Evolutionary conservation across 495 filamentous ascomycete genomes (phyloP), one percentile per base, ranked within the genome.

Genomic region (Stereocaulon alpinum): DNA sequence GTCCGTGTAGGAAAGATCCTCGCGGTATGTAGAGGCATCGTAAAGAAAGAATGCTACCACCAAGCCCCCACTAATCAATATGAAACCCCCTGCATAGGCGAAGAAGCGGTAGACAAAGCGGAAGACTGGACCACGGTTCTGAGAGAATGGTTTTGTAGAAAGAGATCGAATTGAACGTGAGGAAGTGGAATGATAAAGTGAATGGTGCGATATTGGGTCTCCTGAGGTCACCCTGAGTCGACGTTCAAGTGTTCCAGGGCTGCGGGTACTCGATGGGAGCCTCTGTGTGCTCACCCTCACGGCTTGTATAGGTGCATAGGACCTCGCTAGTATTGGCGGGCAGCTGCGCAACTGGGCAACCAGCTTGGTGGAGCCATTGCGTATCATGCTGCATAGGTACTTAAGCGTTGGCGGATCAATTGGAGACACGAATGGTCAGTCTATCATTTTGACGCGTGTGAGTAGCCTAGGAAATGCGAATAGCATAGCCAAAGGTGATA

Each of bases 31-130:
- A 49, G 82, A 87, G 17, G 89, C 85, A 77, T 99, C 94, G 72
- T 96, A 99, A 65, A 93, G 64, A 74, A 99, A 97, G 77, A 99
- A 95, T 14, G 78, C 87, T 30, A 88, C 67, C 3, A 97, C 78
- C 3, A 80, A 62, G 12, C 71, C 73, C 40, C 80, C 76, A 50
- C 73, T 68, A 43, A 78, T 72, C 32, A 84, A 54, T 32, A 82
- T 74, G 59, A 86, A 77, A 57, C 84, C 74, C 18, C 86, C 86
- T 20, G 77, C 73, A 63, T 76, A 81, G 27, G 78, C 73, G 57
- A 84, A 79, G 1, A 71, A 67, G 59, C 78, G 77, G 56, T 78
- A 76, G 12, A 75, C 18, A 62, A 73, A 73, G 24, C 74, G 73
- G 40, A 70, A 56, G 40, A 76, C 29, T 4, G 40, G 69, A 43